Percentiles rank a stretch among this genome's conserved stretches.
phyloP scores from a whole-genome alignment of 805 yeast genomes.

The Maudiozyma barnettii region DNA sequence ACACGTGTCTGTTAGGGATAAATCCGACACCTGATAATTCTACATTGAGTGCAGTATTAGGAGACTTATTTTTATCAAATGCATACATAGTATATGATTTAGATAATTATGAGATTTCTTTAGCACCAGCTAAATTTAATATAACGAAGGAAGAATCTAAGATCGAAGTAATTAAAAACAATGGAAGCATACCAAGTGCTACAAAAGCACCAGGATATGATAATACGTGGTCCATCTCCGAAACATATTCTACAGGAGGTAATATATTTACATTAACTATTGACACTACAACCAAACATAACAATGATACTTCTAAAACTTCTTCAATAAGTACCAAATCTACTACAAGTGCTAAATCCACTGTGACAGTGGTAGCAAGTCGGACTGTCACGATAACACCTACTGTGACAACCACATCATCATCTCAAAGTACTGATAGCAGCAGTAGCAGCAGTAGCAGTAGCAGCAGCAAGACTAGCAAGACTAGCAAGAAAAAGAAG shows the following conservation, averaged over 20 bases:
- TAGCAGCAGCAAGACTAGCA: neutral
- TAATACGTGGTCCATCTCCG: constrained; percentile 31
- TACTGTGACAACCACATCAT: neutral
- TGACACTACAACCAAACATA: neutral
- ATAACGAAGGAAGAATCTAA: constrained; percentile 34
- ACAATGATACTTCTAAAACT: too few relatives aligned
- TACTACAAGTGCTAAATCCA: too few relatives aligned
- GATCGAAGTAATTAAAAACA: neutral
- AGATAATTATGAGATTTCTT: constrained; percentile 35
- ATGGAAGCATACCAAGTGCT: constrained; percentile 38
- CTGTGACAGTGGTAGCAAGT: too few relatives aligned
- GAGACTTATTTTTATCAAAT: constrained; percentile 46
- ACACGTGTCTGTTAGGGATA: constrained; percentile 38
- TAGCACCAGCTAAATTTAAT: constrained; percentile 35
- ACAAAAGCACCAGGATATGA: constrained; percentile 36
- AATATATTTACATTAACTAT: constrained; percentile 11
- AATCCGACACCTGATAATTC: constrained; percentile 10
- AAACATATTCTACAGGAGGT: constrained; percentile 17
- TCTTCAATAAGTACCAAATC: too few relatives aligned
- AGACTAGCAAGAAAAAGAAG: neutral
- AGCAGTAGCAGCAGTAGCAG: neutral
- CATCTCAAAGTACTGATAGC: neutral
- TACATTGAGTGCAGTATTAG: constrained; percentile 31
- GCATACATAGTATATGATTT: constrained; percentile 53
- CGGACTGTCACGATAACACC: too few relatives aligned